phyloP scores from a whole-genome alignment of 164 flowering plant genomes.

The Paratinospora sagittata region DNA sequence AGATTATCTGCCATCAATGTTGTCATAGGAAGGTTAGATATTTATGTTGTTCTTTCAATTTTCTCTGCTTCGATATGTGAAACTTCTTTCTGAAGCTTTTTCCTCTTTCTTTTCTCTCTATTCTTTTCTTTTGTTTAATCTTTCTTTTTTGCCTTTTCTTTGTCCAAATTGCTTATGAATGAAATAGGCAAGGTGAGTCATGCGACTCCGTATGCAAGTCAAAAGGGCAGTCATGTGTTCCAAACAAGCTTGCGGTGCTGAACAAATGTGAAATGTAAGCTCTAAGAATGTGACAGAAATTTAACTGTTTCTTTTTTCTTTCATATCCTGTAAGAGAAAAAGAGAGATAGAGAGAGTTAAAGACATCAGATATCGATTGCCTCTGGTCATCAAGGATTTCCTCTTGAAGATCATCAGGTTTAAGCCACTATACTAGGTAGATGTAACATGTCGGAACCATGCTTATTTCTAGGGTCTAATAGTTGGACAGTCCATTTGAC shows the following conservation, averaged over 20 bases:
- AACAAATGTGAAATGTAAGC: slow-evolving; percentile 90
- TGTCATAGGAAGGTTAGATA: slow-evolving; percentile 59
- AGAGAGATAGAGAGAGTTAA: too few species aligned
- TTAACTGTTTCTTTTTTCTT: neutral
- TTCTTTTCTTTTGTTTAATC: neutral
- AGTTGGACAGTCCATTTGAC: too few species aligned
- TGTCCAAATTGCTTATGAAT: slow-evolving; percentile 8
- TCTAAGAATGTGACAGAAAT: neutral
- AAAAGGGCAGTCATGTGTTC: slow-evolving; percentile 77
- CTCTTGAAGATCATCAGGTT: neutral
- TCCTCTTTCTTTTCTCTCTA: too few species aligned
- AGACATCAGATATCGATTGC: too few species aligned
- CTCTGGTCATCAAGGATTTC: neutral
- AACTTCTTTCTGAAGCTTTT: neutral
- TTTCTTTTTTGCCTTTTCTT: neutral
- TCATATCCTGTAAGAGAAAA: neutral
- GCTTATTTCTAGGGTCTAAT: too few species aligned
- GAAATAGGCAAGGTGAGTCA: slow-evolving; percentile 79
- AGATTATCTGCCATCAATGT: slow-evolving; percentile 67
- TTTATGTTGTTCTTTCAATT: neutral
- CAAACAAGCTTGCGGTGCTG: slow-evolving; percentile 65
- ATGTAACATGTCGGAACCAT: too few species aligned
- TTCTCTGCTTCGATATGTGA: neutral
- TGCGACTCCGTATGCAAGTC: slow-evolving; percentile 81
- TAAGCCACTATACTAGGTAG: neutral